Percentiles rank a stretch among this genome's conserved stretches.
Conservation (phyloP, 495 filamentous ascomycete genomes). For the Penicillium parvum region DNA sequence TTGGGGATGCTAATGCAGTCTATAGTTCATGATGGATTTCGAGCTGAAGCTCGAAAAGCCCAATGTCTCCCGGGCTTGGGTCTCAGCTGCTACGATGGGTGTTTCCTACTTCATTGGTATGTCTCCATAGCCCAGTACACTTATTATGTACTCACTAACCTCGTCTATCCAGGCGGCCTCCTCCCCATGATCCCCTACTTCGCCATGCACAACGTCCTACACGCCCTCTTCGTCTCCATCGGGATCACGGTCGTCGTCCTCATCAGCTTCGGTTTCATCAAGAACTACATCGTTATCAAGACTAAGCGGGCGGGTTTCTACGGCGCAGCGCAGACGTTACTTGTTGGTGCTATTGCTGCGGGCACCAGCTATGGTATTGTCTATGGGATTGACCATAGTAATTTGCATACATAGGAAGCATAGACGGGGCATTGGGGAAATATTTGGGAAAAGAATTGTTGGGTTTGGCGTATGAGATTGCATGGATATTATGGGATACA, state of each 20-base stretch:
- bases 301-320: slow-evolving; percentile 33
- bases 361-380: slow-evolving; percentile 44
- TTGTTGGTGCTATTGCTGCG: slow-evolving; percentile 39
- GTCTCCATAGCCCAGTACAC: slow-evolving; percentile 1
- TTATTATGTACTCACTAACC: neutral
- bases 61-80: slow-evolving; percentile 33
- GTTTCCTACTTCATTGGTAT: slow-evolving; percentile 49
- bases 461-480: no score
- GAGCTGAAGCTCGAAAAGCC: slow-evolving; percentile 46
- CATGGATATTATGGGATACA: no score
- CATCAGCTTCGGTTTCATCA: slow-evolving; percentile 50
- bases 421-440: no score
- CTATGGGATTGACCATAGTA: slow-evolving; percentile 16
- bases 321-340: slow-evolving; percentile 39
- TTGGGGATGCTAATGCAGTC: neutral
- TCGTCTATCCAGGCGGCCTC: slow-evolving; percentile 40
- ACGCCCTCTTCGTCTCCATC: slow-evolving; percentile 47
- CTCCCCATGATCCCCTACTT: slow-evolving; percentile 58
- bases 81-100: slow-evolving; percentile 49
- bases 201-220: slow-evolving; percentile 33
- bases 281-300: slow-evolving; percentile 38
- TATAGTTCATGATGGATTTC: slow-evolving; percentile 52
- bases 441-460: no score
- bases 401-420: neutral
- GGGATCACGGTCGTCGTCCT: slow-evolving; percentile 49